These are phyloP conservation scores for Acmispon strigosus DNA, from an alignment of 306 rosid genomes.

Conservation along the genomic window DNA sequence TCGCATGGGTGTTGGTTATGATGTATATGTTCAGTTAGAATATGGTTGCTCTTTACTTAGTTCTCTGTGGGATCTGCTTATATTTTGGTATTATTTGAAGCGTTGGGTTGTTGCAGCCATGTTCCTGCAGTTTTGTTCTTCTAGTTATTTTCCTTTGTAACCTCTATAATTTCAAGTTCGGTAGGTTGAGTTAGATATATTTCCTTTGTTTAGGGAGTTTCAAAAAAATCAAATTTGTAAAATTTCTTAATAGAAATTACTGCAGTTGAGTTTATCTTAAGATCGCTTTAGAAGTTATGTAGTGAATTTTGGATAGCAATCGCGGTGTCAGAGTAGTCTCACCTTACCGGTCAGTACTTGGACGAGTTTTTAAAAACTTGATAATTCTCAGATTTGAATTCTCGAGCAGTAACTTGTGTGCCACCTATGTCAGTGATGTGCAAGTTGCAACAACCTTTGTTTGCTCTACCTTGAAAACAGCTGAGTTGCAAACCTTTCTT, in stretches of 20 bases:
- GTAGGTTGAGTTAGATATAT: conserved; percentile 22
- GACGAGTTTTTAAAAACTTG: too few species aligned
- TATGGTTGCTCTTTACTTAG: conserved; percentile 43
- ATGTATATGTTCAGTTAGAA: conserved; percentile 31
- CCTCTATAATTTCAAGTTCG: conserved; percentile 10
- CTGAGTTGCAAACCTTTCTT: too few species aligned
- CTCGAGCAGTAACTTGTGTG: too few species aligned
- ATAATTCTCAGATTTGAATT: not conserved
- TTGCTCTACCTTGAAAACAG: too few species aligned
- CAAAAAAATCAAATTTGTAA: conserved; percentile 24
- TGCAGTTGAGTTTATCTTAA: conserved; percentile 38
- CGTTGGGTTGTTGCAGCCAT: conserved; percentile 28
- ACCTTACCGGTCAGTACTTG: too few species aligned
- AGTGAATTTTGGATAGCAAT: not conserved
- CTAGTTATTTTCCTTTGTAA: conserved; percentile 26
- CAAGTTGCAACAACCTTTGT: too few species aligned
- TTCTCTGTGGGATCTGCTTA: conserved; percentile 30
- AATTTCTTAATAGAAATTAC: conserved; percentile 30
- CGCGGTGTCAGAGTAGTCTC: not conserved
- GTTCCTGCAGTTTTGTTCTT: conserved; percentile 42
- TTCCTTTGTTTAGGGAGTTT: not conserved
- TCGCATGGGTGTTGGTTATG: conserved; percentile 23
- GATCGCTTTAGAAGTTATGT: not conserved
- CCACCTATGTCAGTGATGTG: too few species aligned
- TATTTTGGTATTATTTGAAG: conserved; percentile 22